Evolutionary conservation across 1,139 yeast species (phyloP).

Genomic region (Lodderomyces parapsilosis): DNA sequence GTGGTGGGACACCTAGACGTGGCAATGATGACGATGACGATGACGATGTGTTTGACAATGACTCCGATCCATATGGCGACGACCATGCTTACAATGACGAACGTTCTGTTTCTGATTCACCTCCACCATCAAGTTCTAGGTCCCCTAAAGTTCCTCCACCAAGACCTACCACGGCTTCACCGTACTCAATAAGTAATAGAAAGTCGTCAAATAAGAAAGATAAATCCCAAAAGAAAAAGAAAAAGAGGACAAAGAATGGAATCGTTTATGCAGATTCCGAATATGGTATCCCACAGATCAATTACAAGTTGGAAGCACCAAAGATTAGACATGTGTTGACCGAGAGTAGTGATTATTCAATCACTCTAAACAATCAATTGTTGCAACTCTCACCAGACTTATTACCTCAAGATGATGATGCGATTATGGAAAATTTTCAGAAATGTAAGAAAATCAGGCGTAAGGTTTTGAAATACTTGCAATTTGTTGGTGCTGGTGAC

Average conservation of each 20-base stretch:
- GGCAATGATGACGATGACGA: slow-evolving; percentile 9
- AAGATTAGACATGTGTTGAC: slow-evolving; percentile 69
- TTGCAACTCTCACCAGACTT: slow-evolving; percentile 52
- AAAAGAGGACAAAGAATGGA: slow-evolving; percentile 20
- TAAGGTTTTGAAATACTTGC: slow-evolving; percentile 75
- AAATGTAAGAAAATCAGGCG: slow-evolving; percentile 77
- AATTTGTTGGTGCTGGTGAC: slow-evolving; percentile 64
- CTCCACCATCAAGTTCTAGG: slow-evolving; percentile 15
- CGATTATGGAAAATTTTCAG: slow-evolving; percentile 61
- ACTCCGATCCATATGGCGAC: neutral
- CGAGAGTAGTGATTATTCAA: slow-evolving; percentile 72
- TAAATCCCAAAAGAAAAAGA: slow-evolving; percentile 19
- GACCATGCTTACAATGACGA: slow-evolving; percentile 2
- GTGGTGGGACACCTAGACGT: neutral
- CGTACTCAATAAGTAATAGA: slow-evolving; percentile 15
- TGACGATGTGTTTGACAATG: slow-evolving; percentile 13
- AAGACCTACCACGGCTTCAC: slow-evolving; percentile 27
- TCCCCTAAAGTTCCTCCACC: slow-evolving; percentile 25
- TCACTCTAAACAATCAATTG: slow-evolving; percentile 67
- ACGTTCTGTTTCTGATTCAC: slow-evolving; percentile 17
- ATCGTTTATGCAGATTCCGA: slow-evolving; percentile 50
- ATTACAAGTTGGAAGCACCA: slow-evolving; percentile 71
- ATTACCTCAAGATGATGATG: slow-evolving; percentile 61
- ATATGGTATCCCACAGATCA: slow-evolving; percentile 65
- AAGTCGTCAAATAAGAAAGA: slow-evolving; percentile 3